These are phyloP conservation scores for Aureobasidium sp. DNA, from an alignment of 2,329 filamentous ascomycete species.

Conservation along the genomic window DNA sequence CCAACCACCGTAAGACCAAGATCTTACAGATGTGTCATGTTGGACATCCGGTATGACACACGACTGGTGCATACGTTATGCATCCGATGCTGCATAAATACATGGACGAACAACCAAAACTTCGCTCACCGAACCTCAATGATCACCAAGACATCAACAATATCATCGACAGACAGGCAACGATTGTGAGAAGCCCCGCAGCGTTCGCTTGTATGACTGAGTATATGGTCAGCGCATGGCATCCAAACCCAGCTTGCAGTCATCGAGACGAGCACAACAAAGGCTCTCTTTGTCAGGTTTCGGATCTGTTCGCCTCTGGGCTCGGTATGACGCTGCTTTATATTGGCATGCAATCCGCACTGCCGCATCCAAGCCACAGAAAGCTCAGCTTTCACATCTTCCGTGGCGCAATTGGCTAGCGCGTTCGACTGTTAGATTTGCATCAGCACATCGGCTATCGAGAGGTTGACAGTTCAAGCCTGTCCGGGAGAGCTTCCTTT, in stretches of 20 bases:
- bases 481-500: background rate
- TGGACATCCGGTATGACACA: background rate
- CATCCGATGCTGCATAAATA: background rate
- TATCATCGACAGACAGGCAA: too few relatives aligned
- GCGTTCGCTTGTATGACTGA: background rate
- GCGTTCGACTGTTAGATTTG: slow-evolving; percentile 5
- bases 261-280: background rate
- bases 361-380: background rate
- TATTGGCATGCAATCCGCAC: background rate
- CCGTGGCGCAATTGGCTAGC: slow-evolving; percentile 10
- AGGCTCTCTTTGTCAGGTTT: background rate
- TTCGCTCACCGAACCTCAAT: background rate
- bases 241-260: background rate
- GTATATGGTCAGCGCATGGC: background rate
- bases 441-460: background rate
- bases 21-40: too few relatives aligned
- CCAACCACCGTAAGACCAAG: too few relatives aligned
- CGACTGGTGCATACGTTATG: background rate
- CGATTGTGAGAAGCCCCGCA: background rate
- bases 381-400: background rate
- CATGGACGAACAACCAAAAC: background rate
- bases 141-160: background rate
- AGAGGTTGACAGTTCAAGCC: background rate
- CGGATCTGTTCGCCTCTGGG: background rate
- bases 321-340: background rate